Evolutionary conservation across 805 yeast genomes (phyloP).

Genomic region (Nakazawaea ambrosiae): DNA sequence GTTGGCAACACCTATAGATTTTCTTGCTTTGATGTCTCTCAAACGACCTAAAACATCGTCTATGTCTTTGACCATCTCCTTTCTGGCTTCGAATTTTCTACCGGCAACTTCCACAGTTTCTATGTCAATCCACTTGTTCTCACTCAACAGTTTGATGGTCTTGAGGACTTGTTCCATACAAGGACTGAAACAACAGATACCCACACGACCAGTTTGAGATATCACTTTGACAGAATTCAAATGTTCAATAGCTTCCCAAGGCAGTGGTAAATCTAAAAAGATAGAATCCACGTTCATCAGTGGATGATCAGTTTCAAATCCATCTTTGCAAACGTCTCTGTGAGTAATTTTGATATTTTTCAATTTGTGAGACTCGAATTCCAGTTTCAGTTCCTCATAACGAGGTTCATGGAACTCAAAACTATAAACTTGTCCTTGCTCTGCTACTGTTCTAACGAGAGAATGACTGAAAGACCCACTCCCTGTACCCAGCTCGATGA

Average conservation of each 20-base stretch:
- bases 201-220: conserved; percentile 43
- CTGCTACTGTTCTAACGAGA: conserved; percentile 69
- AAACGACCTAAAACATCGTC: conserved; percentile 77
- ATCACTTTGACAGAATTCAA: conserved; percentile 42
- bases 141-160: conserved; percentile 69
- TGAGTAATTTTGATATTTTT: conserved; percentile 54
- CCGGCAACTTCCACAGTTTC: conserved; percentile 92
- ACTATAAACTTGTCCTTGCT: conserved; percentile 61
- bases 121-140: conserved; percentile 73
- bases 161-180: conserved; percentile 95
- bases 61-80: conserved; percentile 76
- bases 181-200: conserved; percentile 93
- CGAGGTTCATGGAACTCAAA: conserved; percentile 90
- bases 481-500: conserved; percentile 97
- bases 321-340: conserved; percentile 87
- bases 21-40: conserved; percentile 71
- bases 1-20: conserved; percentile 51
- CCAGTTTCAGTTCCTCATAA: conserved; percentile 68
- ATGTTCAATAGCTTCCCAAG: conserved; percentile 92
- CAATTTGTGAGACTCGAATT: conserved; percentile 69
- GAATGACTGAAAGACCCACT: conserved; percentile 95
- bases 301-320: conserved; percentile 49
- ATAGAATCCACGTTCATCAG: conserved; percentile 61
- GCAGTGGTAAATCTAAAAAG: conserved; percentile 90
- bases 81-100: conserved; percentile 81